Conservation (phyloP, 331 rosid species). For the Quercus tomentella region DNA sequence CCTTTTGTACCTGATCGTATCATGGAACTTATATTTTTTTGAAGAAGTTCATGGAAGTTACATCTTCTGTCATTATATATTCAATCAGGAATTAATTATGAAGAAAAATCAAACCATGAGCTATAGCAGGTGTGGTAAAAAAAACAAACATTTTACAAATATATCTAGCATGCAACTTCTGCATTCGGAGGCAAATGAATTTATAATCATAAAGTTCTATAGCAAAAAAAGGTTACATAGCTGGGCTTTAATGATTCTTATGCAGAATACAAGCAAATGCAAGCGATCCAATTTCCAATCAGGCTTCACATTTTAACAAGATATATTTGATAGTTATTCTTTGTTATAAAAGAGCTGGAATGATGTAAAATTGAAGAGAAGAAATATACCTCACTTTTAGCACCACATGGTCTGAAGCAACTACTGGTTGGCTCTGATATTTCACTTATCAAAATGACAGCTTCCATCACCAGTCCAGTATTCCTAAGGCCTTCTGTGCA, state of each 20-base stretch:
- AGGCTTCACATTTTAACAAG: not conserved
- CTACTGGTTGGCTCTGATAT: slow-evolving; percentile 35
- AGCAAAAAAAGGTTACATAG: not conserved
- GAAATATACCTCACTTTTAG: slow-evolving; percentile 58
- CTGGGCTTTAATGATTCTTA: not conserved
- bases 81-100: not conserved
- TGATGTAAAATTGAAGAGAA: slow-evolving; percentile 2
- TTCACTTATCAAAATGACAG: slow-evolving; percentile 64
- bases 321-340: not conserved
- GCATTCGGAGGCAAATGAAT: not conserved
- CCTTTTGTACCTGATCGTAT: not conserved
- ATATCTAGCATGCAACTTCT: not conserved
- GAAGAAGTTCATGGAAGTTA: not conserved
- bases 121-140: not conserved
- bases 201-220: not conserved
- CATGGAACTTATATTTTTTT: not conserved
- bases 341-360: slow-evolving; percentile 9
- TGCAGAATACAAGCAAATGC: not conserved
- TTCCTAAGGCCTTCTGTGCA: slow-evolving; percentile 34
- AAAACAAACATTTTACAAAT: not conserved
- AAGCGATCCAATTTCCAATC: not conserved
- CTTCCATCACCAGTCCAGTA: slow-evolving; percentile 57
- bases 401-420: slow-evolving; percentile 44
- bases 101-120: not conserved
- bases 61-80: not conserved